Conservation (phyloP, 225 moss, liverwort and hornwort genomes). For the Straminergon stramineum region DNA sequence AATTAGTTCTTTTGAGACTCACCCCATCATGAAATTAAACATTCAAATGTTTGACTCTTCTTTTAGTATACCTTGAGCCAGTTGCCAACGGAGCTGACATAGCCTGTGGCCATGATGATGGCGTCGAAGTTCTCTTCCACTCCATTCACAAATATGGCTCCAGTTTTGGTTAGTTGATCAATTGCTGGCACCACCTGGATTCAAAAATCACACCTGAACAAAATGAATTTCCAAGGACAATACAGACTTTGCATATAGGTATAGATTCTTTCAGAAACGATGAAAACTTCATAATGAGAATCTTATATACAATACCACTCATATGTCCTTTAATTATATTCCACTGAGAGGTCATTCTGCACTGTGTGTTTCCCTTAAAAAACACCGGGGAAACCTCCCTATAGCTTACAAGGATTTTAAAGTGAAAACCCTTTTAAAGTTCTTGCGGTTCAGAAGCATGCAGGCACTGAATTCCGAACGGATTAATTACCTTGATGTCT, state of each 20-base stretch:
- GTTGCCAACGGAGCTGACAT: constrained; percentile 9
- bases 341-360: neutral
- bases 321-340: neutral
- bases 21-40: neutral
- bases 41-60: neutral
- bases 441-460: neutral
- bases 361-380: neutral
- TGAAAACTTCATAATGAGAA: neutral
- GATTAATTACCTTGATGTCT: constrained; percentile 42
- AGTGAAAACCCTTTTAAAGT: too few relatives aligned
- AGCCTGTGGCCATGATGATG: constrained; percentile 44
- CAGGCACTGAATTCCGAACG: too few relatives aligned
- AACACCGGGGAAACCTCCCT: neutral
- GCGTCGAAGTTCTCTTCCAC: constrained; percentile 9
- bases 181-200: constrained; percentile 24
- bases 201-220: neutral
- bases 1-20: neutral
- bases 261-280: neutral
- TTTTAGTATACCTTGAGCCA: constrained; percentile 28
- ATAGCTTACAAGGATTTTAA: neutral
- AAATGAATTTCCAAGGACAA: neutral
- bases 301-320: neutral
- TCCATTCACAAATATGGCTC: constrained; percentile 30
- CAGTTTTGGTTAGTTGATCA: constrained; percentile 1
- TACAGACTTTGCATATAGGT: neutral